Base-by-base conservation (phyloP, 306 rosid genomes). In the Pterocarpus macrocarpus region DNA sequence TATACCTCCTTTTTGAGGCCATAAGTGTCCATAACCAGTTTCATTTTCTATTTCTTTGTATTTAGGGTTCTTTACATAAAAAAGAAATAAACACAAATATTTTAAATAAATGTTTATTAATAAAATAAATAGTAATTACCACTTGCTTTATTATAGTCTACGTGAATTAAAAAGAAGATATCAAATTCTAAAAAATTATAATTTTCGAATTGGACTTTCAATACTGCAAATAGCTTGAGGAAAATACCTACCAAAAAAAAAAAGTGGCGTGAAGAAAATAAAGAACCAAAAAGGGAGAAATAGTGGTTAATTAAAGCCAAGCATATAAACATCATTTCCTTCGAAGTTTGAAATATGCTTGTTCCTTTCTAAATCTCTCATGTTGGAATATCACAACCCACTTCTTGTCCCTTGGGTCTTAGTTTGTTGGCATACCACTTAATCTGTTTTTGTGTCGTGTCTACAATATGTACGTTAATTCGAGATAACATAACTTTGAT, bases 1-100 rank as follows among this genome's bases (percentile, higher is more conserved):
- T 22, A 22, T 22, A 1, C 28, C 28, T 69, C 69, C 74, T 80
- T 80, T 84, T 84, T 62, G 52, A 43, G 80, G 22, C 64, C 7
- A 17, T 53, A 72, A 22, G 28, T 22, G 28, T 22, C 28, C 52
- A 38, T 43, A 43, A 43, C 4, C 47, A 9, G 47, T 43, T 43
- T 43, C 9, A 43, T 43, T n/a, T 8, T 64, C 45, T 47, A 22
- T 61, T 15, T 43, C 28, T 55, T 14, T n/a, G 15, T n/a, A n/a
- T 33, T 71, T 16, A 71, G 34, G 33, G 47, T 8, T 71, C 47
- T 6, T 38, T 38, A 38, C 7, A 38, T 38, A 38, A 38, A 4
- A 4, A 38, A 38, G 41, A 38, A 4, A 38, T 38, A 36, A 36
- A 38, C 7, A 38, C 41, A 38, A 38, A 38, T 38, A 38, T 38